Percentiles rank a stretch among this genome's conserved stretches.
These are phyloP conservation scores for Talaromyces trachyspermus DNA, from an alignment of 495 filamentous ascomycete species.

Conservation along the genomic window DNA sequence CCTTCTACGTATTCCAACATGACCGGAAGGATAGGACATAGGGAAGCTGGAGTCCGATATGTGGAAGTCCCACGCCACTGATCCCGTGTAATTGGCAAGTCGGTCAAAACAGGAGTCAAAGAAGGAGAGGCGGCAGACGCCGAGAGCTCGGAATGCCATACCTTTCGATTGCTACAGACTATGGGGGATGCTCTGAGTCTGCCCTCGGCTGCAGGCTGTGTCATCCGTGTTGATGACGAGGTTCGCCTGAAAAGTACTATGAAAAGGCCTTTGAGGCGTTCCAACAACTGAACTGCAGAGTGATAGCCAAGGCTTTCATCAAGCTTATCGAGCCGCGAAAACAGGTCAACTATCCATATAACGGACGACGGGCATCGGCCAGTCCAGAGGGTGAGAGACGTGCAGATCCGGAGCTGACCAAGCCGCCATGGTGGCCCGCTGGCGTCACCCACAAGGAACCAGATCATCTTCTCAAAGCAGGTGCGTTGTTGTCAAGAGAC, in stretches of 20 bases:
- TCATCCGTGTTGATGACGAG: slow-evolving; percentile 49
- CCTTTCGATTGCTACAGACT: neutral
- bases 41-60: neutral
- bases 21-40: slow-evolving; percentile 1
- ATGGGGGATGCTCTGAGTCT: slow-evolving; percentile 1
- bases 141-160: neutral
- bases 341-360: slow-evolving; percentile 71
- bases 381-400: slow-evolving; percentile 28
- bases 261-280: slow-evolving; percentile 53
- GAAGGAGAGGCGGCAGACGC: neutral
- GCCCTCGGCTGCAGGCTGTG: slow-evolving; percentile 1
- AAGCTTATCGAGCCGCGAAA: slow-evolving; percentile 72
- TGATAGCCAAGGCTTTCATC: slow-evolving; percentile 67
- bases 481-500: slow-evolving; percentile 40
- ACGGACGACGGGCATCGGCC: slow-evolving; percentile 43
- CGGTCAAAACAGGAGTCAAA: slow-evolving; percentile 4
- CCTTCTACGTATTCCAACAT: neutral
- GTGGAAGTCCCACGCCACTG: neutral
- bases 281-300: slow-evolving; percentile 65
- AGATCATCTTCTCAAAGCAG: slow-evolving; percentile 66
- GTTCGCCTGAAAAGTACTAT: slow-evolving; percentile 56
- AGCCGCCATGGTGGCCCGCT: slow-evolving; percentile 75
- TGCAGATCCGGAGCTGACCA: slow-evolving; percentile 36
- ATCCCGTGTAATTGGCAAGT: slow-evolving; percentile 6
- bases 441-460: slow-evolving; percentile 65